phyloP scores from a whole-genome alignment of 1,284 basidiomycete genomes.

The Rhizopogon hawkerae region DNA sequence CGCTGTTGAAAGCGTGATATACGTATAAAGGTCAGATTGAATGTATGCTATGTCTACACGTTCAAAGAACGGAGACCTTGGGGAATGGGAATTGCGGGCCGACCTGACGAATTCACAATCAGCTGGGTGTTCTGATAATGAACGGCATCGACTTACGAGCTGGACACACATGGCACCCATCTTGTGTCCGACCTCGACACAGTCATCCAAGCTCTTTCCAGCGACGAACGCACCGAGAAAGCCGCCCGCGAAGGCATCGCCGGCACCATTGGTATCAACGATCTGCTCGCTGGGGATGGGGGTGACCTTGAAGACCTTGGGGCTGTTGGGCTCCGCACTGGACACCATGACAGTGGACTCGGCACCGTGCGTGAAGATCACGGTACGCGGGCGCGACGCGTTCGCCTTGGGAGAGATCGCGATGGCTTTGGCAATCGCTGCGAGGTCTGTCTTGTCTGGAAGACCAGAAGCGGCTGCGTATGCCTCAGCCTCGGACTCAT shows the following conservation, averaged over 20 bases:
- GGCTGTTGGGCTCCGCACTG: conserved; percentile 44
- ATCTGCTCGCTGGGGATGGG: conserved; percentile 65
- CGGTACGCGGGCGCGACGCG: conserved; percentile 66
- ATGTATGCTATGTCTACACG: neutral
- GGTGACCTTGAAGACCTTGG: conserved; percentile 55
- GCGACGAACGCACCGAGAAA: conserved; percentile 82
- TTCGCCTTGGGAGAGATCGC: conserved; percentile 66
- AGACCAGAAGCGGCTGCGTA: conserved; percentile 68
- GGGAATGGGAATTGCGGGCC: conserved; percentile 76
- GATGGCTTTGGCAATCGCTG: conserved; percentile 65
- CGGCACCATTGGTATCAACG: conserved; percentile 98
- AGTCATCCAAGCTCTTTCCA: conserved; percentile 76
- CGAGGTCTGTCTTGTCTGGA: conserved; percentile 53
- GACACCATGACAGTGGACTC: conserved; percentile 75
- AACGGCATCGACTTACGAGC: conserved; percentile 44
- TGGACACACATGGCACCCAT: conserved; percentile 85
- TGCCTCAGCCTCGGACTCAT: conserved; percentile 89
- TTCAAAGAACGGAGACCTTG: conserved; percentile 59
- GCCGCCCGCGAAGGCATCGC: conserved; percentile 97
- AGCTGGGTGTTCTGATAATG: neutral
- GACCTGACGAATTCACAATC: conserved; percentile 34
- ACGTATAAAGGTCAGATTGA: conserved; percentile 4
- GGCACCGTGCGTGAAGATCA: conserved; percentile 90
- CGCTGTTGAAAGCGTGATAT: conserved; percentile 38
- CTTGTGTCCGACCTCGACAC: conserved; percentile 83